phyloP scores from a whole-genome alignment of 2,329 filamentous ascomycete species.

The Claviceps monticola region DNA sequence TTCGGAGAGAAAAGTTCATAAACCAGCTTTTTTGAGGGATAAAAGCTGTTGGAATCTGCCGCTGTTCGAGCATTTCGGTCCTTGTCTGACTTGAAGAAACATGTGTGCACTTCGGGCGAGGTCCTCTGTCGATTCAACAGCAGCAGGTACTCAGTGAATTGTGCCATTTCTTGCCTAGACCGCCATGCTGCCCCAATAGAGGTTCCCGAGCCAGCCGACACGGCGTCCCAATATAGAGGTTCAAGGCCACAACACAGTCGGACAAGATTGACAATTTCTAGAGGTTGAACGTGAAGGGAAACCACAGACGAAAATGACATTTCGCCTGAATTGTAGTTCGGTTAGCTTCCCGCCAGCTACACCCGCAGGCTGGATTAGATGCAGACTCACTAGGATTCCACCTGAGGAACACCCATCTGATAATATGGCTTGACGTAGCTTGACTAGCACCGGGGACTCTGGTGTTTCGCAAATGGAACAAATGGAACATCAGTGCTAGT shows the following conservation, averaged over 20 bases:
- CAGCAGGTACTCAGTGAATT: constrained; percentile 40
- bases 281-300: constrained; percentile 47
- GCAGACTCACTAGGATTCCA: constrained; percentile 62
- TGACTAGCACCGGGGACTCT: constrained; percentile 56
- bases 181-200: constrained; percentile 34
- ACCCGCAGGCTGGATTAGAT: not conserved
- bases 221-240: constrained; percentile 16
- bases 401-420: constrained; percentile 67
- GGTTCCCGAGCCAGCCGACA: constrained; percentile 30
- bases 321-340: constrained; percentile 38
- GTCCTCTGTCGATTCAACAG: constrained; percentile 26
- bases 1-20: constrained; percentile 41
- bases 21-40: constrained; percentile 34
- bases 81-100: constrained; percentile 2
- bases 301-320: constrained; percentile 50
- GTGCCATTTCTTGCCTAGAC: constrained; percentile 26
- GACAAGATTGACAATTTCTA: constrained; percentile 56
- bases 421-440: constrained; percentile 53
- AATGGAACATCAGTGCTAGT: constrained; percentile 53
- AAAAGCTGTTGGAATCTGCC: constrained; percentile 18
- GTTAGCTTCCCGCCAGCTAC: not conserved
- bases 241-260: constrained; percentile 48
- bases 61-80: constrained; percentile 10
- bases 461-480: constrained; percentile 52
- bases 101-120: not conserved